Evolutionary conservation across 371 early-diverging fungal genomes (phyloP).

Genomic region (Circinella umbellata): DNA sequence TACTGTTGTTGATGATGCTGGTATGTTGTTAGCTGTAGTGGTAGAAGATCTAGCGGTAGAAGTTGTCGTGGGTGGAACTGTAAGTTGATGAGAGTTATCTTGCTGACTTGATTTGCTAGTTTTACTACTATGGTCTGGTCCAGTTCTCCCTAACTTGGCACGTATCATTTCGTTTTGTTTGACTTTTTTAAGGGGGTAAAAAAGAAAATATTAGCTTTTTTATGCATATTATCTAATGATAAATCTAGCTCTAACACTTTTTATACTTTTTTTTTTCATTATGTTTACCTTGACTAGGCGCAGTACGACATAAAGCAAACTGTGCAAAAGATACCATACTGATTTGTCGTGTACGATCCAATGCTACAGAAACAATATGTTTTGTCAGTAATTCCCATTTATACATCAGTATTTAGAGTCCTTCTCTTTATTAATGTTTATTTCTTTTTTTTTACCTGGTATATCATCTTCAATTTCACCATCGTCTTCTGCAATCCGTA

Average conservation of each 20-base stretch:
- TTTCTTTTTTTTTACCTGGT: conserved; percentile 67
- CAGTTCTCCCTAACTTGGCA: conserved; percentile 44
- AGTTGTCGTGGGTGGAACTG: conserved; percentile 6
- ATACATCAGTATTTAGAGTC: too few species aligned
- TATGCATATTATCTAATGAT: not conserved
- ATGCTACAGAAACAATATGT: conserved; percentile 49
- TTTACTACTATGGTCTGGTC: conserved; percentile 34
- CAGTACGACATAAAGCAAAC: conserved; percentile 88
- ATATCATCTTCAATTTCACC: conserved; percentile 96
- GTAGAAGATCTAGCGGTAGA: not conserved
- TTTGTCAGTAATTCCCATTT: too few species aligned
- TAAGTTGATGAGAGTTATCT: not conserved
- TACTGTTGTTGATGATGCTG: not conserved
- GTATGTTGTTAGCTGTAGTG: not conserved
- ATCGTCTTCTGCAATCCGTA: conserved; percentile 94
- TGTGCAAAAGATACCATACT: conserved; percentile 87
- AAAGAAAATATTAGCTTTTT: conserved; percentile 1
- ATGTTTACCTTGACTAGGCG: conserved; percentile 69
- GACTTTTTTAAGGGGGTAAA: conserved; percentile 18
- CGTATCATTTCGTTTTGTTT: conserved; percentile 48
- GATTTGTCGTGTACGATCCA: conserved; percentile 87
- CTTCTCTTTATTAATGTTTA: too few species aligned
- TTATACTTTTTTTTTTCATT: not conserved
- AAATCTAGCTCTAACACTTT: not conserved
- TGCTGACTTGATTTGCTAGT: conserved; percentile 25